Conservation (phyloP, 2,329 filamentous ascomycete species). For the Monosporascus sp. region DNA sequence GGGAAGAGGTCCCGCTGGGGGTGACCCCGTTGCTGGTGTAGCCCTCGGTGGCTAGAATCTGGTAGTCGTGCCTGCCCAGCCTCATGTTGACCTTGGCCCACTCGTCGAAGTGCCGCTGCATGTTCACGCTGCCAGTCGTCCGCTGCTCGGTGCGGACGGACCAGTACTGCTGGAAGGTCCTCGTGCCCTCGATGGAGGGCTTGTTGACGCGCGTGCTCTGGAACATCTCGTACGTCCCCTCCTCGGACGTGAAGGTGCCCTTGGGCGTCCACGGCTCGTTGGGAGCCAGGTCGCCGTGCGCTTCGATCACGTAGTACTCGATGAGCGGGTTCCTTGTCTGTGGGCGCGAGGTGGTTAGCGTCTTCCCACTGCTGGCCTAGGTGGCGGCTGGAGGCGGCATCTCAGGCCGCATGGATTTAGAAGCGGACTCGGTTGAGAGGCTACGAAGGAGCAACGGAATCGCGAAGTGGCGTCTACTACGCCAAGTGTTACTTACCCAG, state of each 20-base stretch:
- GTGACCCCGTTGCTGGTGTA: constrained; percentile 37
- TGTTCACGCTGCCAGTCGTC: constrained; percentile 47
- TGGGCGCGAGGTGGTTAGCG: constrained; percentile 27
- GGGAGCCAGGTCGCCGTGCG: constrained; percentile 44
- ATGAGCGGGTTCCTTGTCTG: constrained; percentile 27
- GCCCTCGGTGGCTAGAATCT: constrained; percentile 46
- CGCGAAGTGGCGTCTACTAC: no score
- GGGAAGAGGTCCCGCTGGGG: constrained; percentile 21
- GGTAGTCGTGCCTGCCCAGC: constrained; percentile 47
- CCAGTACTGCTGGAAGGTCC: constrained; percentile 51
- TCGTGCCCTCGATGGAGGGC: constrained; percentile 48
- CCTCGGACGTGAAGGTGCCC: constrained; percentile 46
- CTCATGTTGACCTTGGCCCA: constrained; percentile 45
- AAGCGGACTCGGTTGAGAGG: no score
- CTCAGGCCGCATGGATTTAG: no score
- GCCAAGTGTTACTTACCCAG: constrained; percentile 26
- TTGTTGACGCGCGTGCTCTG: constrained; percentile 43
- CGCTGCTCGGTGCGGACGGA: constrained; percentile 42
- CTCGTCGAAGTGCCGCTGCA: constrained; percentile 47
- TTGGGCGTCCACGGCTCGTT: constrained; percentile 40
- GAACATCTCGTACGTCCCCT: constrained; percentile 48
- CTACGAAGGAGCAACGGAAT: no score
- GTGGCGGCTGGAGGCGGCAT: no score
- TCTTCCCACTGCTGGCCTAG: constrained; percentile 23
- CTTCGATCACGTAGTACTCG: constrained; percentile 55